Base-by-base conservation (phyloP, 1,284 basidiomycete species). In the Vanrija humicola region DNA sequence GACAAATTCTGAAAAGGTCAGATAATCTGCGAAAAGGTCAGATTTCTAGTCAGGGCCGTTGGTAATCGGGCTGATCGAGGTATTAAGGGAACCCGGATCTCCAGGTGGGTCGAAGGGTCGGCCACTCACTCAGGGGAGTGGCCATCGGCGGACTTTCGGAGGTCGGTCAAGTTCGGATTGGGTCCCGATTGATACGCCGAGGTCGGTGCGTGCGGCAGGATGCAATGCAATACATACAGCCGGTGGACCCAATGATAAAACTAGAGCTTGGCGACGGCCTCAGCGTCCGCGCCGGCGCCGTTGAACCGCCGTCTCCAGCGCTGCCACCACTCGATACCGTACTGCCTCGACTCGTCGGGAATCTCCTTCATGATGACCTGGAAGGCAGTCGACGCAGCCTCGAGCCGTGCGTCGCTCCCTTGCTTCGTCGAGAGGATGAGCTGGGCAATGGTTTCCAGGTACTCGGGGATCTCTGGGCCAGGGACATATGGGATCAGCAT, bases 281-380 rank as follows among this genome's bases (percentile, higher is more conserved):
- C 38, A n/a, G 38, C 21, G 21, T 25, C 46, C 38, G 52, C 55
- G 34, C 49, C 47, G 26, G 40, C 38, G 14, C 29, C 45, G 43
- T 61, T 54, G 23, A 64, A 56, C 15, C 43, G 51, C 34, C 57
- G 29, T n/a, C 57, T 60, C 60, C 64, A 64, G 18, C 49, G 50
- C 14, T 64, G 46, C 71, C 71, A 73, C 71, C 71, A 73, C 10
- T 66, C 65, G 14, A 70, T 63, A 1, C 67, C 71, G 18, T 50
- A 23, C 38, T 59, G 46, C 56, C 65, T 68, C 25, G 49, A 53
- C 43, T 61, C 60, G 52, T 73, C 71, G 5, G 63, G 56, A 45
- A 73, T 47, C 43, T 66, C 66, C 44, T 64, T 50, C 38, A 66
- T 59, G 21, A 73, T 55, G 49, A 64, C 62, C 46, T 64, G 62